These are phyloP conservation scores for Fusarium verticillioides DNA, from an alignment of 2,329 filamentous ascomycete genomes.

Conservation along the genomic window DNA sequence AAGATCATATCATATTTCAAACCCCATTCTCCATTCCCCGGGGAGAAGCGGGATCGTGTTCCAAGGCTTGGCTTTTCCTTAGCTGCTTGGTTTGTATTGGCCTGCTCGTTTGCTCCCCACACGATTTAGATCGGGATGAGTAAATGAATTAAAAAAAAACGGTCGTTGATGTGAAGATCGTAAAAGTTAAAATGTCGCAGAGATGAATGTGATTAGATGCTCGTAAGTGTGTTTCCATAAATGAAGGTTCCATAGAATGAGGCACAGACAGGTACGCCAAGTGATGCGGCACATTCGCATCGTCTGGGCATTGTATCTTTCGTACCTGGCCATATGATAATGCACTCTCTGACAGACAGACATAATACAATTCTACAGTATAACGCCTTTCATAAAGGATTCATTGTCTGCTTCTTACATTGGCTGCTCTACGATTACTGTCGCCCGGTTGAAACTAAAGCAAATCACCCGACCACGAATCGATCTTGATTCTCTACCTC, in stretches of 20 bases:
- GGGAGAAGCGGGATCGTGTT: constrained; percentile 23
- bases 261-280: neutral
- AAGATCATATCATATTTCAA: neutral
- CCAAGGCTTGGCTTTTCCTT: constrained; percentile 16
- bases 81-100: neutral
- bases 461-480: constrained; percentile 19
- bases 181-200: neutral
- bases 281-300: neutral
- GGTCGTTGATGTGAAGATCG: neutral
- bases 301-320: neutral
- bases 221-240: neutral
- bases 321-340: constrained; percentile 20
- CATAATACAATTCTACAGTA: neutral
- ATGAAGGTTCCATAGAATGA: neutral
- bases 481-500: constrained; percentile 26
- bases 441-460: neutral
- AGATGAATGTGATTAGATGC: neutral
- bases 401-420: neutral
- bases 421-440: neutral
- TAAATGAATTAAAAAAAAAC: neutral
- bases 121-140: neutral
- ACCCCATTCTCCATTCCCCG: neutral
- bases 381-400: neutral
- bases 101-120: neutral
- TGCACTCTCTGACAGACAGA: neutral